Evolutionary conservation across 441 rosid species (phyloP).

Genomic region (Populus tomentosa): DNA sequence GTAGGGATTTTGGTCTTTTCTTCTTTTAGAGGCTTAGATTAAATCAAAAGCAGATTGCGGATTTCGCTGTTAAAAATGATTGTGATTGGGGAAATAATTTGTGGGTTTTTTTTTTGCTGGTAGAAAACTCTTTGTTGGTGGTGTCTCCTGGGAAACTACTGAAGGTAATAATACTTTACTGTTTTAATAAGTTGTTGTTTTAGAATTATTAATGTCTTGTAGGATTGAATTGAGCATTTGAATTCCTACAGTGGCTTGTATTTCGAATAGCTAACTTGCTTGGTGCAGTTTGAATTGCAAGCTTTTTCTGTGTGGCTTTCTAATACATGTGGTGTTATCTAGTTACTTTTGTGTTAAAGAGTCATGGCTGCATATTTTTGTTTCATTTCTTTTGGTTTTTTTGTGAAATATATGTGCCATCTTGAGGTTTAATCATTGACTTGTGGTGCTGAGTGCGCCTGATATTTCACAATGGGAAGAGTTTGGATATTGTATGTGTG

Average conservation of each 20-base stretch:
- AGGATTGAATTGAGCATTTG: not conserved
- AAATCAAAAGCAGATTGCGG: not conserved
- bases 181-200: not conserved
- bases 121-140: conserved; percentile 38
- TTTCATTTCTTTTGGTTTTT: not conserved
- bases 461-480: not conserved
- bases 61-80: not conserved
- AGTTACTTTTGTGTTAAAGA: not conserved
- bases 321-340: no score
- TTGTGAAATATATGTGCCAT: not conserved
- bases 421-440: not conserved
- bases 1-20: not conserved
- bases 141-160: conserved; percentile 34
- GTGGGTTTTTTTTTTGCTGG: conserved; percentile 9
- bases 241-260: not conserved
- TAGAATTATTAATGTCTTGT: not conserved
- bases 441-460: not conserved
- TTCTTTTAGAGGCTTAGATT: not conserved
- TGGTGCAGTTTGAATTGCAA: no score
- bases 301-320: no score
- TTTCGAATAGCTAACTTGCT: not conserved
- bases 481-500: not conserved
- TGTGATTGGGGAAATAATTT: conserved; percentile 5
- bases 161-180: conserved; percentile 12
- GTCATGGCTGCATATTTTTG: not conserved